phyloP scores from a whole-genome alignment of 108 stramenopile species.

The Chaetoceros muelleri region DNA sequence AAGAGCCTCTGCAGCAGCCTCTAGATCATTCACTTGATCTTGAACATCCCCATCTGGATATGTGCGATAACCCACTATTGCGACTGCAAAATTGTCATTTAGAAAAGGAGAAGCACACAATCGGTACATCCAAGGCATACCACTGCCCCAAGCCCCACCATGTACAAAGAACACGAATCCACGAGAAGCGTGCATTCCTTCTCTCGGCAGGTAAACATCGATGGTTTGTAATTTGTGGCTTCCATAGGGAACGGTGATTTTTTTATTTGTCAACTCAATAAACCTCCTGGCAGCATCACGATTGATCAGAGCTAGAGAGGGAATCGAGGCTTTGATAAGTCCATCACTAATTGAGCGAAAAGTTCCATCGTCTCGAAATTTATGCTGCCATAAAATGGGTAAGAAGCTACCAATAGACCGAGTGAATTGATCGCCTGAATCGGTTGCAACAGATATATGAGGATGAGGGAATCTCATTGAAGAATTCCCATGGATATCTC shows the following conservation, averaged over 20 bases:
- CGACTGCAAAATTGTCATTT: constrained; percentile 31
- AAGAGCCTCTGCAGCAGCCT: constrained; percentile 14
- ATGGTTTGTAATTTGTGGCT: constrained; percentile 41
- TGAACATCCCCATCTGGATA: constrained; percentile 46
- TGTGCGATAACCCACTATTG: constrained; percentile 69
- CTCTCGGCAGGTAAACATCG: constrained; percentile 46
- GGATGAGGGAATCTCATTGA: constrained; percentile 28
- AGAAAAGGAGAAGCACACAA: constrained; percentile 51
- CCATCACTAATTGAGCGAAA: constrained; percentile 44
- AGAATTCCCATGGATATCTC: constrained; percentile 1
- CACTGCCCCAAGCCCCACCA: constrained; percentile 79
- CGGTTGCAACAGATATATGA: constrained; percentile 33
- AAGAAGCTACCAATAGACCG: constrained; percentile 35
- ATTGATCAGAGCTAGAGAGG: constrained; percentile 22
- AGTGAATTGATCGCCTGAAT: constrained; percentile 28
- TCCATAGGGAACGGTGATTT: constrained; percentile 32
- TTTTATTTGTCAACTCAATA: constrained; percentile 16
- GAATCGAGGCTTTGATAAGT: constrained; percentile 24
- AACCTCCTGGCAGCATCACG: constrained; percentile 26
- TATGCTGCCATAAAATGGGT: constrained; percentile 41
- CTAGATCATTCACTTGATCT: constrained; percentile 53
- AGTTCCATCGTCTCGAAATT: constrained; percentile 43
- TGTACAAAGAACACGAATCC: constrained; percentile 39
- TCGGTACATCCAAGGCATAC: constrained; percentile 72
- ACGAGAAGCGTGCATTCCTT: not conserved